Conservation (phyloP, 108 stramenopile genomes). For the Conticribra weissflogii region DNA sequence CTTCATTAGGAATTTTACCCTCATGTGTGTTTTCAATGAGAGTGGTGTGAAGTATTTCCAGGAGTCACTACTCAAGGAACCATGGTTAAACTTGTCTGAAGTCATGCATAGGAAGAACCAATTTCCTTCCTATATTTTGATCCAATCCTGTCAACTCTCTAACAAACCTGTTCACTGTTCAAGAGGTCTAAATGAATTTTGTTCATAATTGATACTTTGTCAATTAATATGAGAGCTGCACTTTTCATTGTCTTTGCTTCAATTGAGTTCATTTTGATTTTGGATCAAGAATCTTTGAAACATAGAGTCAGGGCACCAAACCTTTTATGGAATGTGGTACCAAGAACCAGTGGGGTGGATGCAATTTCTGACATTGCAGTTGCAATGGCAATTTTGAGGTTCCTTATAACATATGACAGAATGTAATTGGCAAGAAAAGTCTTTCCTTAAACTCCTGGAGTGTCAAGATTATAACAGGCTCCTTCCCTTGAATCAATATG, state of each 20-base stretch:
- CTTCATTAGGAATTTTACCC: constrained; percentile 5
- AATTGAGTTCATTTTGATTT: constrained; percentile 1
- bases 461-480: neutral
- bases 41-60: neutral
- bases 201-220: constrained; percentile 24
- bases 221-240: constrained; percentile 8
- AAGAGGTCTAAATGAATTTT: neutral
- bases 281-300: constrained; percentile 5
- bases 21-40: constrained; percentile 14
- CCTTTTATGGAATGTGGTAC: constrained; percentile 15
- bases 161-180: constrained; percentile 15
- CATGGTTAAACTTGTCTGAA: constrained; percentile 18
- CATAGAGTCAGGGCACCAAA: constrained; percentile 2
- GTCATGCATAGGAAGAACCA: constrained; percentile 16
- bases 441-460: neutral
- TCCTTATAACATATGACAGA: constrained; percentile 4
- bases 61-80: neutral
- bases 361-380: constrained; percentile 13
- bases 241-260: neutral
- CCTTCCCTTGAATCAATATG: neutral
- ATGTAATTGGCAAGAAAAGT: constrained; percentile 10
- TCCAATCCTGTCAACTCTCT: constrained; percentile 4
- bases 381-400: constrained; percentile 2
- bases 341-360: constrained; percentile 1
- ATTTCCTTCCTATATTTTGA: constrained; percentile 13